phyloP scores from a whole-genome alignment of 495 filamentous ascomycete genomes.

The Chaetomium cochliodes region DNA sequence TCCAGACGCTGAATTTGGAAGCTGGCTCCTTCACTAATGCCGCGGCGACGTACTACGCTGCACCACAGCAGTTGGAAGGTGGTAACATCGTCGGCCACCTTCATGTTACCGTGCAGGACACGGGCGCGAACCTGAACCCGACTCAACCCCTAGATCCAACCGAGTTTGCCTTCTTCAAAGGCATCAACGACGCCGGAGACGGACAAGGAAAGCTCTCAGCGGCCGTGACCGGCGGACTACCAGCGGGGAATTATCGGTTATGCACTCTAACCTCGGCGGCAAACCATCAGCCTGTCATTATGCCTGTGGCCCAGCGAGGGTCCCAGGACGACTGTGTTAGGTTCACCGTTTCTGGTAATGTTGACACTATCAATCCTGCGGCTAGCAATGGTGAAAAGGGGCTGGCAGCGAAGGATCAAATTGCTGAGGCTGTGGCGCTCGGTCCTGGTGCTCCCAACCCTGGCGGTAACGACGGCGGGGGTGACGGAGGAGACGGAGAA shows the following conservation, averaged over 20 bases:
- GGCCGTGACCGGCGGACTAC: conserved; percentile 27
- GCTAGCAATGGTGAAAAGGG: conserved; percentile 28
- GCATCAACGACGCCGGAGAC: conserved; percentile 33
- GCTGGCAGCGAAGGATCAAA: conserved; percentile 17
- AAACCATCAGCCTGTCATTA: conserved; percentile 36
- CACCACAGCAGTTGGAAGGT: conserved; percentile 52
- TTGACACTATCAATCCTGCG: conserved; percentile 21
- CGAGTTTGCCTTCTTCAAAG: conserved; percentile 33
- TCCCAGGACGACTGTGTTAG: conserved; percentile 35
- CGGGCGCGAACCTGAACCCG: conserved; percentile 44
- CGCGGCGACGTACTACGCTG: conserved; percentile 55
- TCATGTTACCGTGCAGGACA: conserved; percentile 58
- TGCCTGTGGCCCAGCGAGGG: conserved; percentile 35
- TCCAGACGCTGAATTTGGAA: conserved; percentile 53
- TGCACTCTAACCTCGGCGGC: conserved; percentile 30
- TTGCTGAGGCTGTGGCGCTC: conserved; percentile 21
- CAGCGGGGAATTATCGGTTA: conserved; percentile 32
- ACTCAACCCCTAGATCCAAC: conserved; percentile 43
- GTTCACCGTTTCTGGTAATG: conserved; percentile 28
- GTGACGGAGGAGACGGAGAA: not conserved
- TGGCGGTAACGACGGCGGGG: not conserved
- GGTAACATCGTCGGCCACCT: conserved; percentile 55
- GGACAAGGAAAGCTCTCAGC: conserved; percentile 28
- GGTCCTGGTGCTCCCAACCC: conserved; percentile 26
- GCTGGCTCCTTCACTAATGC: conserved; percentile 59